Base-by-base conservation (phyloP, 2,329 filamentous ascomycete species). In the Didymella pomorum region DNA sequence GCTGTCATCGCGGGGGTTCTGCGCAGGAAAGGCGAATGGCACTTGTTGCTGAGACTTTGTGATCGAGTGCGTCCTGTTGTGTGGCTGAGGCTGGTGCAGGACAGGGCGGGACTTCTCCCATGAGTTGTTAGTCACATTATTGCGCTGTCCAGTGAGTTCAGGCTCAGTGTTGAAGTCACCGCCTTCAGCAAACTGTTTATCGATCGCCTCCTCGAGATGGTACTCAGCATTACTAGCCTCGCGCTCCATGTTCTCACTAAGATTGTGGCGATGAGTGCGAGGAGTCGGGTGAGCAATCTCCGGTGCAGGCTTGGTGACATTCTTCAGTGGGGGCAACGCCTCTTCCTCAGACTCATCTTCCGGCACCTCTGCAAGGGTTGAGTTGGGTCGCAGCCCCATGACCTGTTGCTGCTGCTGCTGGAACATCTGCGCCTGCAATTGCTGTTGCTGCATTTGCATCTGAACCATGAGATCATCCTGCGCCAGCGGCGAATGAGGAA, bases 141-240 rank as follows among this genome's bases (percentile, higher is more conserved):
- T 71, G 55, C 72, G 63, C 37, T 73, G 66, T 16, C 62, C 57
- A 26, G 63, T 70, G 29, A 63, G 60, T 52, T 76, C 70, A 60
- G 75, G 68, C 60, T 77, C 87, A 2, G 88, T 89, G 68, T 87
- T 91, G 71, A 91, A 80, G 69, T 71, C 73, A 65, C 92, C 90
- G 54, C 90, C 89, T 65, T 93, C 89, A 59, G 93, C 89, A 47
- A 94, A 81, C 69, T 94, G 89, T 52, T 89, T 88, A 50, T 91
- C 87, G 61, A 93, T 87, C 60, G 91, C 88, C 72, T 93, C 87
- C 72, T 93, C 91, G 61, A 95, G 78, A 68, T 94, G 91, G 71
- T 95, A 94, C 69, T 96, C 91, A 4, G 91, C 89, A 70, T 93
- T 90, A 48, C 95, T 89, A 55, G 96, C 89, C 66, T 95, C 92